Evolutionary conservation across 2,329 filamentous ascomycete species (phyloP).

Genomic region (Fusarium humuli): DNA sequence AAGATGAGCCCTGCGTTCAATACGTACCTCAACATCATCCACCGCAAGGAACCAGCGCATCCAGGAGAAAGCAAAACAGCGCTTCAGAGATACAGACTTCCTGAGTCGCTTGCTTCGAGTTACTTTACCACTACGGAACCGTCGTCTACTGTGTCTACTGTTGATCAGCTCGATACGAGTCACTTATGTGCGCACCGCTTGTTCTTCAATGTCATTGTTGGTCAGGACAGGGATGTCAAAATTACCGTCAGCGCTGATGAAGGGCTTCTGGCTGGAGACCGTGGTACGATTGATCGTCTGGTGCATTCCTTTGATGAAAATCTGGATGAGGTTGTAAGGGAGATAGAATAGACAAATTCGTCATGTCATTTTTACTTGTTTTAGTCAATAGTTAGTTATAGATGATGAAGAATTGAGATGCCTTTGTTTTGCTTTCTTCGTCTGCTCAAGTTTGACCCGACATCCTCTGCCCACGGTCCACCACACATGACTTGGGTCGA

Average conservation of each 20-base stretch:
- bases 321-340: background rate
- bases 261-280: background rate
- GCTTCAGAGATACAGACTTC: constrained; percentile 6
- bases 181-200: background rate
- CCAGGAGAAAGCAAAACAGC: fast-evolving
- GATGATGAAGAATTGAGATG: background rate
- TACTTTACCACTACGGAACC: constrained; percentile 10
- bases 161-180: background rate
- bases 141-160: background rate
- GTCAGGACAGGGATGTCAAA: background rate
- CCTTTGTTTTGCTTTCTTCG: too few relatives aligned
- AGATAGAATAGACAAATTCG: background rate
- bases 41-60: background rate
- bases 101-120: constrained; percentile 6
- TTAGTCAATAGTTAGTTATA: background rate
- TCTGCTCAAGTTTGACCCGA: background rate
- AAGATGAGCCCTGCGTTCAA: background rate
- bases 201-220: constrained; percentile 6
- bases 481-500: background rate
- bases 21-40: constrained; percentile 20
- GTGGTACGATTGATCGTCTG: background rate
- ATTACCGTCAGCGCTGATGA: background rate
- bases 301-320: background rate
- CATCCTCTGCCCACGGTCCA: background rate
- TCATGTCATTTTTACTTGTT: background rate